These are phyloP conservation scores for Sarocladium kiliense DNA, from an alignment of 2,329 filamentous ascomycete species.

Conservation along the genomic window DNA sequence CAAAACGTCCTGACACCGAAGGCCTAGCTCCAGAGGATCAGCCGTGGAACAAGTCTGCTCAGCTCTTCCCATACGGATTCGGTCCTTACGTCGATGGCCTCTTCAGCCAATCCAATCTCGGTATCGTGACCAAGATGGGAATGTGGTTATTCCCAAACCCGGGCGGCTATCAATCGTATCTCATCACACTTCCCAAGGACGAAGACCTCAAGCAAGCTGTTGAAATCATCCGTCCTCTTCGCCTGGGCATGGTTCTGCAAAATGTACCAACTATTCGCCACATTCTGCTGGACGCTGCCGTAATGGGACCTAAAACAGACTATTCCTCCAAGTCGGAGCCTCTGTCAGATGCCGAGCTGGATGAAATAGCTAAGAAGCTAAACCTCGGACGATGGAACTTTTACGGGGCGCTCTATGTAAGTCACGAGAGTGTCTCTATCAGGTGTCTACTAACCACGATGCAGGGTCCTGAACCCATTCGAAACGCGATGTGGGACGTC, in stretches of 20 bases:
- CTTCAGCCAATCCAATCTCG: conserved; percentile 47
- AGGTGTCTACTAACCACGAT: background rate
- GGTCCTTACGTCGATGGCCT: conserved; percentile 37
- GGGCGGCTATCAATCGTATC: conserved; percentile 30
- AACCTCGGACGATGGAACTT: conserved; percentile 39
- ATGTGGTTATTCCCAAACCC: conserved; percentile 34
- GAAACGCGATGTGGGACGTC: conserved; percentile 20
- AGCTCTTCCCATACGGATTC: conserved; percentile 33
- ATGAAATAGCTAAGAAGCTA: conserved; percentile 32
- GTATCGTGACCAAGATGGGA: conserved; percentile 51
- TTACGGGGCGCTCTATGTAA: conserved; percentile 34
- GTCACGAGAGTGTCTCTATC: background rate
- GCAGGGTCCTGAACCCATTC: conserved; percentile 17
- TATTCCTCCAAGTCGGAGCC: conserved; percentile 18
- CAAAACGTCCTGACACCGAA: conserved; percentile 27
- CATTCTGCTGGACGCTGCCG: conserved; percentile 35
- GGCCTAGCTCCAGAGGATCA: conserved; percentile 24
- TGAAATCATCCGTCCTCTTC: conserved; percentile 29
- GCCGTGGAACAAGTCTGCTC: conserved; percentile 23
- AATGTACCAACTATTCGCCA: conserved; percentile 41
- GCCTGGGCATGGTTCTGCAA: conserved; percentile 28
- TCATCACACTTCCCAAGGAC: conserved; percentile 32
- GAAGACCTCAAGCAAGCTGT: conserved; percentile 28
- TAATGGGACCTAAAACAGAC: conserved; percentile 25
- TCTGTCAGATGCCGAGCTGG: conserved; percentile 31